phyloP scores from a whole-genome alignment of 2,329 filamentous ascomycete species.

The Aspergillus tamarii region DNA sequence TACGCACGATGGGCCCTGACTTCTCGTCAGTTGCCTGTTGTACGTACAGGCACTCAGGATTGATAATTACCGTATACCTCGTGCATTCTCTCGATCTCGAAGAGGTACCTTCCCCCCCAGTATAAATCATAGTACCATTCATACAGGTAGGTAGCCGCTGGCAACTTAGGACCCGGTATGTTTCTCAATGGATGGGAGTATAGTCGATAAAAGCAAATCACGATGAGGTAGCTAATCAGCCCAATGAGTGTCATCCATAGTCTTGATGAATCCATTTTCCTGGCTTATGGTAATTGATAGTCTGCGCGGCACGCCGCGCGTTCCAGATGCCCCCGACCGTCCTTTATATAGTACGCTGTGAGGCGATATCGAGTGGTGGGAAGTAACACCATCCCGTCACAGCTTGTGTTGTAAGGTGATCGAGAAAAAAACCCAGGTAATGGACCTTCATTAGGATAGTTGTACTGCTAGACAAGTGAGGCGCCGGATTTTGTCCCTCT shows the following conservation, averaged over 20 bases:
- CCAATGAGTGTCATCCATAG: background rate
- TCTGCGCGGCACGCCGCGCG: too few relatives aligned
- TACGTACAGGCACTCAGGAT: rapidly evolving
- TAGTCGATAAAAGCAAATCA: conserved; percentile 26
- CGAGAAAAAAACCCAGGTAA: too few relatives aligned
- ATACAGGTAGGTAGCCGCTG: conserved; percentile 31
- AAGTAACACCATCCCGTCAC: too few relatives aligned
- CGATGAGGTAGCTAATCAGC: background rate
- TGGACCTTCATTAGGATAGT: too few relatives aligned
- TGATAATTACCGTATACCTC: conserved; percentile 28
- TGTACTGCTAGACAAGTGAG: too few relatives aligned
- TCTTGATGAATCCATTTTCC: background rate
- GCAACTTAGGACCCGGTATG: conserved; percentile 38
- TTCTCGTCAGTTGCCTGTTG: background rate
- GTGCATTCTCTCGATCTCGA: conserved; percentile 29
- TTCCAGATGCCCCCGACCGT: too few relatives aligned
- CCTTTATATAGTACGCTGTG: too few relatives aligned
- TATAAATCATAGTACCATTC: conserved; percentile 34
- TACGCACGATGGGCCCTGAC: conserved; percentile 40
- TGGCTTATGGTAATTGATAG: too few relatives aligned
- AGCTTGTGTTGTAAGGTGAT: too few relatives aligned
- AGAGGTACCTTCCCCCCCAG: conserved; percentile 26
- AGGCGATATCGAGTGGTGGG: too few relatives aligned
- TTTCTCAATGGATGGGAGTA: conserved; percentile 34
- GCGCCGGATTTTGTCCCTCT: background rate